Percentiles rank a stretch among this genome's conserved stretches.
Conservation (phyloP, 768 basidiomycete genomes). For the Leccinum arenicola region DNA sequence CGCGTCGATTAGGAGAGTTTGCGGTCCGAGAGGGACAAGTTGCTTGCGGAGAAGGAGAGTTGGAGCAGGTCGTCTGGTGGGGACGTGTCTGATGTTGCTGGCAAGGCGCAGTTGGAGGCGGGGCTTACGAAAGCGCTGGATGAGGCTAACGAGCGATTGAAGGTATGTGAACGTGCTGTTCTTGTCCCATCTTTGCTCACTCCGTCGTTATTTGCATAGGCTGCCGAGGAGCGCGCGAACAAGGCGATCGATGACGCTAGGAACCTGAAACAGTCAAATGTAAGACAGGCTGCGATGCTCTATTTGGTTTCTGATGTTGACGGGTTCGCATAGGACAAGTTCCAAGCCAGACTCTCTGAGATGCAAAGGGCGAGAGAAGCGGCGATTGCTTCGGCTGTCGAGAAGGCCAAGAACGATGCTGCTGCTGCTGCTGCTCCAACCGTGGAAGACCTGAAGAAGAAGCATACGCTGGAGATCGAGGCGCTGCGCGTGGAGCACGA, state of each 20-base stretch:
- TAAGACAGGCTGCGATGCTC: conserved; percentile 3
- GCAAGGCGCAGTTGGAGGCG: conserved; percentile 47
- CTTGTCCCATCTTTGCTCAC: neutral
- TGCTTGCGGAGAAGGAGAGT: conserved; percentile 58
- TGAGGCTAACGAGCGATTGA: conserved; percentile 56
- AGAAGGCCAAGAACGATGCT: conserved; percentile 49
- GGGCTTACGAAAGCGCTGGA: conserved; percentile 56
- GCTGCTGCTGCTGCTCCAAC: conserved; percentile 16
- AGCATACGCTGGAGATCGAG: conserved; percentile 60
- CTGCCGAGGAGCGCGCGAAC: conserved; percentile 41
- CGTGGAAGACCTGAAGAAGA: conserved; percentile 42
- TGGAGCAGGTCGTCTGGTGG: conserved; percentile 23
- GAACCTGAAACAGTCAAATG: conserved; percentile 35
- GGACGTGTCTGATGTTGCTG: conserved; percentile 30
- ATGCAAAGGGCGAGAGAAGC: conserved; percentile 51
- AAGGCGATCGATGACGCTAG: conserved; percentile 45
- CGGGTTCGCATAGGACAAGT: conserved; percentile 41
- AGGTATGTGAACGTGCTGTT: conserved; percentile 37
- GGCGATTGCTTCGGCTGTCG: conserved; percentile 55
- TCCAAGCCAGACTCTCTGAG: conserved; percentile 51
- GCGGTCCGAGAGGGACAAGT: conserved; percentile 56
- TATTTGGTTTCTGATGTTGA: conserved; percentile 3
- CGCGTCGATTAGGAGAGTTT: conserved; percentile 44
- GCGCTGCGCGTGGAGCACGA: conserved; percentile 55
- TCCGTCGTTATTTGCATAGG: conserved; percentile 25